These are phyloP conservation scores for Stenogyne calaminthoides DNA, from an alignment of 305 asterid genomes.

Conservation along the genomic window DNA sequence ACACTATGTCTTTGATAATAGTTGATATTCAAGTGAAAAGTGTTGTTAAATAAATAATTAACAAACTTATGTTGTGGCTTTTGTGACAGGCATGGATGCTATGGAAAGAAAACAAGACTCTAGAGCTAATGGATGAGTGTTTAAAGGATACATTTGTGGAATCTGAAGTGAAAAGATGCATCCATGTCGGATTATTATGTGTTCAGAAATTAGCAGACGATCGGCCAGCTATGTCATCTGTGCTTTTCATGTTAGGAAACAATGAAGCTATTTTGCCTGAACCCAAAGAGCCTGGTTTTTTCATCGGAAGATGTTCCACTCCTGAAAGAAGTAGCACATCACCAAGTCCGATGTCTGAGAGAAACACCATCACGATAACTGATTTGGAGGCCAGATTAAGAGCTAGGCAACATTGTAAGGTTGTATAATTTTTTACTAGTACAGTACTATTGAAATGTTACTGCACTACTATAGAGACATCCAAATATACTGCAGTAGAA, in stretches of 20 bases:
- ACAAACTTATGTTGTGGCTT: background rate
- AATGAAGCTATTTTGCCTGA: conserved; percentile 35
- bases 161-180: conserved; percentile 41
- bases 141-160: conserved; percentile 23
- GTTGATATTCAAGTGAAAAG: background rate
- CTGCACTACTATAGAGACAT: too few species aligned
- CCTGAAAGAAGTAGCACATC: too few species aligned
- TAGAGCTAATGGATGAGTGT: conserved; percentile 37
- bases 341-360: too few species aligned
- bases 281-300: conserved; percentile 45
- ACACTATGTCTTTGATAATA: background rate
- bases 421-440: too few species aligned
- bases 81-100: conserved; percentile 35
- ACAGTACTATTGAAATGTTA: too few species aligned
- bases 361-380: too few species aligned
- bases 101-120: conserved; percentile 31
- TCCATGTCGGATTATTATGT: conserved; percentile 44
- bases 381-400: too few species aligned
- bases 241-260: conserved; percentile 39
- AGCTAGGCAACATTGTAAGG: too few species aligned
- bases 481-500: too few species aligned
- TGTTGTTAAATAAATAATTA: background rate
- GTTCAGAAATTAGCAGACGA: conserved; percentile 36
- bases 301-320: background rate
- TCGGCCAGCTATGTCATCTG: conserved; percentile 43